Percentiles rank a stretch among this genome's conserved stretches.
Conservation (phyloP, 306 rosid genomes). For the Lupinus albus region DNA sequence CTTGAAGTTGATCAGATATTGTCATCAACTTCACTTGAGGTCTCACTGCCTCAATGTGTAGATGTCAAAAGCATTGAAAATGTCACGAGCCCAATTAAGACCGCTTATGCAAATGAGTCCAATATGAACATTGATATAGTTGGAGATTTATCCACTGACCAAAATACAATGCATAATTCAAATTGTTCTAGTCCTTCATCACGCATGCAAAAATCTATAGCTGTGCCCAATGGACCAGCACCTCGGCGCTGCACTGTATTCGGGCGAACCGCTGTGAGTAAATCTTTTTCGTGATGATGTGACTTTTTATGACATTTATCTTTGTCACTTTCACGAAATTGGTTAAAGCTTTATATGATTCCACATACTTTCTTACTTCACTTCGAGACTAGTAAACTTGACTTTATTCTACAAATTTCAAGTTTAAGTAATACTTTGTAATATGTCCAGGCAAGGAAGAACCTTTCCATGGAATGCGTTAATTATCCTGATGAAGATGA, state of each 20-base stretch:
- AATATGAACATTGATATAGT: conserved; percentile 43
- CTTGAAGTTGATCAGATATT: conserved; percentile 31
- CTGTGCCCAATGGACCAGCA: conserved; percentile 53
- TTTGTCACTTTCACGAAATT: conserved; percentile 34
- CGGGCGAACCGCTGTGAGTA: conserved; percentile 85
- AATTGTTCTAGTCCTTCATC: conserved; percentile 43
- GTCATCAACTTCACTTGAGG: conserved; percentile 47
- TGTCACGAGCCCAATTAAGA: conserved; percentile 37
- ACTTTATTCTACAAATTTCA: conserved; percentile 18
- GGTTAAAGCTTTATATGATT: conserved; percentile 7
- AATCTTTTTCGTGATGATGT: conserved; percentile 29
- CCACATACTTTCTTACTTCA: conserved; percentile 25
- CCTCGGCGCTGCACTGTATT: conserved; percentile 49
- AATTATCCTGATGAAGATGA: conserved; percentile 62
- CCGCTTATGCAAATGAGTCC: conserved; percentile 38
- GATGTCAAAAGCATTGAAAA: conserved; percentile 42
- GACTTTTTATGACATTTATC: conserved; percentile 33
- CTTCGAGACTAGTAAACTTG: conserved; percentile 18
- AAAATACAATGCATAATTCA: conserved; percentile 39
- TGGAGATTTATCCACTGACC: conserved; percentile 43
- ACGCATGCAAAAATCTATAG: conserved; percentile 54
- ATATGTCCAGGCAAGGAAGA: conserved; percentile 80
- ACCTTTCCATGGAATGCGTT: conserved; percentile 86
- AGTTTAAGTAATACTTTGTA: conserved; percentile 25
- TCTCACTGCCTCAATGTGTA: conserved; percentile 45